Evolutionary conservation across 2,329 filamentous ascomycete species (phyloP), one percentile per base, ranked within the genome.

Genomic region (Sporothrix curviconia): DNA sequence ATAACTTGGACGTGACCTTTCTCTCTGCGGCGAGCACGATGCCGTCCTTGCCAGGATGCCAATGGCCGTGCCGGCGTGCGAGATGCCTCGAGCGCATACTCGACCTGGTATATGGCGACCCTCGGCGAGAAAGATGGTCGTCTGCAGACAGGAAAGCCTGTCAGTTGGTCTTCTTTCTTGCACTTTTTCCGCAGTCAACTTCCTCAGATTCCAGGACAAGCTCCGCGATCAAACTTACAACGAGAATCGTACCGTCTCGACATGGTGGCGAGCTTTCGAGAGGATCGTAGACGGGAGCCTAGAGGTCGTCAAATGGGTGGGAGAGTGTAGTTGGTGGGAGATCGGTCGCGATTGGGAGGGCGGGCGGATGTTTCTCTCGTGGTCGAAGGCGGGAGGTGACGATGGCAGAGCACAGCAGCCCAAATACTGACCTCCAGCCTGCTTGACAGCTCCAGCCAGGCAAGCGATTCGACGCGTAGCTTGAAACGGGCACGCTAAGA

Each of bases 41-140:
- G 68, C 94, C 94, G 83, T 99, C 94, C 75, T 95, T 92, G 64
- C 94, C 64, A 99, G 81, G 70, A 99, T 96, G 57, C 94, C 94
- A 67, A 99, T 86, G 64, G 94, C 94, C 51, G 94, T 99, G 66
- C 94, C 94, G 65, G 94, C 94, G 69, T 99, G 94, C 65, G 94
- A 99, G 71, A 99, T 99, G 71, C 94, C 75, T 99, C 94, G 54
- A 99, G 84, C 25, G 94, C 95, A 81, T 99, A 99, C 83, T 99
- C 94, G 68, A 99, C 94, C 77, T 99, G 94, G 76, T 99, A 99
- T 61, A 99, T n/a, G 84, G 70, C 94, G 92, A 64, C 94, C 94
- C 78, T 99, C 94, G 60, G 94, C 94, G 61, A 94, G 99, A 85
- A 99, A 99, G 83, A 99, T 99, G 72, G 94, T 99, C 67, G 94